Evolutionary conservation across 495 filamentous ascomycete genomes (phyloP), one percentile per base, ranked within the genome.

Genomic region (Symbiotaphrina buchneri): DNA sequence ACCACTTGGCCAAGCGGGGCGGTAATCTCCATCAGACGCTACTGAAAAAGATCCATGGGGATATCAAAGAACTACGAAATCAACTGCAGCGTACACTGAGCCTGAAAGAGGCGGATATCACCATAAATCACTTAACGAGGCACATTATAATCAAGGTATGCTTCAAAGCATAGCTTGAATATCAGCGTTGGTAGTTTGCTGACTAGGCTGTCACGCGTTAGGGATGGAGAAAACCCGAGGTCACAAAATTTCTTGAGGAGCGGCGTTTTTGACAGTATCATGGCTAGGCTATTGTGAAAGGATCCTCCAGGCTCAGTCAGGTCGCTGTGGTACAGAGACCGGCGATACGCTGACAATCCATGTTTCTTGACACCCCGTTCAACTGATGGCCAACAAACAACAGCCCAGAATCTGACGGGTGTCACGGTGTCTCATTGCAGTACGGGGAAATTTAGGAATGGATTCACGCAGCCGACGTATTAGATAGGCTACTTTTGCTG

Each of bases 1-100:
- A 97, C 49, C 53, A 70, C 3, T 51, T 68, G 31, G 49, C 50
- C 33, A 85, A 84, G 52, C 59, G 68, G 13, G 81, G 80, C 16
- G 81, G 84, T 2, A 90, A 77, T 34, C 55, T 71, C 39, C 66
- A 72, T 43, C 48, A 74, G 41, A 93, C 87, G 3, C 48, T 61
- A 39, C 56, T 97, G 31, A 70, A 77, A 42, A 80, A 76, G 50
- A 63, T 80, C 23, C 68, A 80, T 36, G 87, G 87, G 17, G 65
- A 51, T 34, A 24, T 43, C 24, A 22, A 44, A 18, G 39, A 27
- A 18, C 32, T 58, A 34, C 35, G 46, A 23, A 40, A 49, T 37
- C 51, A 55, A 24, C 23, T 58, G 35, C 35, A 42, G 30, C 16
- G 33, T n/a, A 35, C 27, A 23, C 36, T 58, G 28, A 37, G 41